Percentiles rank a stretch among this genome's conserved stretches.
phyloP scores from a whole-genome alignment of 1,284 basidiomycete species.

The Sphagnurus paluster region DNA sequence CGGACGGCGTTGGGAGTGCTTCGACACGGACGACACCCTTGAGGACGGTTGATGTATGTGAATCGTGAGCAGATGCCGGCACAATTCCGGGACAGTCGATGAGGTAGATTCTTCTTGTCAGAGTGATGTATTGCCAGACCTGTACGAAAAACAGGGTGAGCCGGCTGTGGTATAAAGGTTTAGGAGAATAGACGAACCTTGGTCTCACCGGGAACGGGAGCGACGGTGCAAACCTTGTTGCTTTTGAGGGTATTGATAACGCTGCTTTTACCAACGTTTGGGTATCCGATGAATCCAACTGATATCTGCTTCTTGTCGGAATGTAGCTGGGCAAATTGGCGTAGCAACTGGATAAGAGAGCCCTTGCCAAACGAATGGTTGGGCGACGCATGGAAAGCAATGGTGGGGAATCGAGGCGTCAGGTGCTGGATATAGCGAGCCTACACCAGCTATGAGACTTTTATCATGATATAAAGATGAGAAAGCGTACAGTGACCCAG shows the following conservation, averaged over 20 bases:
- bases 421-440: slow-evolving; percentile 97
- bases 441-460: slow-evolving; percentile 40
- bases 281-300: slow-evolving; percentile 97
- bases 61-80: slow-evolving; percentile 89
- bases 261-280: slow-evolving; percentile 96
- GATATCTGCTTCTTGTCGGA: slow-evolving; percentile 99
- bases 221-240: slow-evolving; percentile 96
- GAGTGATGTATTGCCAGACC: slow-evolving; percentile 99
- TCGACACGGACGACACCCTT: slow-evolving; percentile 98
- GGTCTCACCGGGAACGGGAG: slow-evolving; percentile 97
- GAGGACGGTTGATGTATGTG: slow-evolving; percentile 90
- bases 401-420: slow-evolving; percentile 91
- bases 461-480: slow-evolving; percentile 11
- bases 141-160: slow-evolving; percentile 23
- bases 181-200: slow-evolving; percentile 55
- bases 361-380: slow-evolving; percentile 99
- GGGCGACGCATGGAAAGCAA: slow-evolving; percentile 98
- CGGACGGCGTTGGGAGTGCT: slow-evolving; percentile 90
- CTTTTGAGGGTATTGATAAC: slow-evolving; percentile 99
- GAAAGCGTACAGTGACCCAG: slow-evolving; percentile 90
- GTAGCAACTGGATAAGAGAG: slow-evolving; percentile 93
- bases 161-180: neutral
- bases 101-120: slow-evolving; percentile 95
- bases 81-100: slow-evolving; percentile 99
- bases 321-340: slow-evolving; percentile 96